Evolutionary conservation across 495 filamentous ascomycete species (phyloP).

Genomic region (Penicillium manginii): DNA sequence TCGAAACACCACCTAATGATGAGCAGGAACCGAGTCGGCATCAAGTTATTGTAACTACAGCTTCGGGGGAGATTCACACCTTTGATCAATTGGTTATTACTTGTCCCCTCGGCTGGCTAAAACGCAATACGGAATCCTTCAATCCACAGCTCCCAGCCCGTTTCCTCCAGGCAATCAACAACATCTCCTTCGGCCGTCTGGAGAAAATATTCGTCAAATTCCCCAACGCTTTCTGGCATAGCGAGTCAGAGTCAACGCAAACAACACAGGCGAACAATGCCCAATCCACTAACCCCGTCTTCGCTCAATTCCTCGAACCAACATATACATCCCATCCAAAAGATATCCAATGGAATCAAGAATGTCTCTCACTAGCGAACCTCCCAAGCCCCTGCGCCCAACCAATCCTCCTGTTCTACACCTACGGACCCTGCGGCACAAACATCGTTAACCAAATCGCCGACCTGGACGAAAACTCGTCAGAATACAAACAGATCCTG

Average conservation of each 20-base stretch:
- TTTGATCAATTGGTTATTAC: slow-evolving; percentile 92
- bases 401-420: slow-evolving; percentile 92
- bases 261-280: slow-evolving; percentile 10
- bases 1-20: slow-evolving; percentile 40
- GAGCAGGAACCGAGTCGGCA: slow-evolving; percentile 10
- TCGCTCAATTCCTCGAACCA: slow-evolving; percentile 51
- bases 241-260: slow-evolving; percentile 6
- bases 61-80: slow-evolving; percentile 50
- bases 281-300: slow-evolving; percentile 25
- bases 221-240: slow-evolving; percentile 68
- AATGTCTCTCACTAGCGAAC: slow-evolving; percentile 76
- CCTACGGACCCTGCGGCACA: slow-evolving; percentile 64
- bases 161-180: slow-evolving; percentile 70
- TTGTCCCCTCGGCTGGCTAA: slow-evolving; percentile 85
- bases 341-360: slow-evolving; percentile 76
- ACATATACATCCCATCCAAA: slow-evolving; percentile 70
- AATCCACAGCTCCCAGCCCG: slow-evolving; percentile 66
- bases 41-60: slow-evolving; percentile 58
- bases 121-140: slow-evolving; percentile 73
- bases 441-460: slow-evolving; percentile 53
- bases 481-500: slow-evolving; percentile 37
- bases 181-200: slow-evolving; percentile 82
- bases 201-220: slow-evolving; percentile 95
- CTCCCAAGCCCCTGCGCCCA: slow-evolving; percentile 64
- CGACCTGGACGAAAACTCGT: slow-evolving; percentile 26